Evolutionary conservation across 352 stramenopile genomes (phyloP).

Genomic region (Globisporangium heterothallicum): DNA sequence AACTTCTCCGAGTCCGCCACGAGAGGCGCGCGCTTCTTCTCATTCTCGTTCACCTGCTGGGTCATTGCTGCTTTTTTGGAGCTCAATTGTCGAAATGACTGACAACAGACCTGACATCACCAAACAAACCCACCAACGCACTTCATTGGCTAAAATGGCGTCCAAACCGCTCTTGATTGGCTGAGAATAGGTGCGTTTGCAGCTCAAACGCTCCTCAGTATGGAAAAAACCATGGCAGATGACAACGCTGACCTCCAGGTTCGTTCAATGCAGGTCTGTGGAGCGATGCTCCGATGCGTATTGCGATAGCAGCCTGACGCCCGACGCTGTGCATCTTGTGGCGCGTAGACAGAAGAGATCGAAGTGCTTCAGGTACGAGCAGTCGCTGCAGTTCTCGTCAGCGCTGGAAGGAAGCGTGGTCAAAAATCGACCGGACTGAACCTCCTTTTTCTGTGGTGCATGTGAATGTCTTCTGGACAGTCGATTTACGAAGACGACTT

Average conservation of each 20-base stretch:
- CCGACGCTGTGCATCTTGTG: neutral
- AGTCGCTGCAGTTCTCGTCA: neutral
- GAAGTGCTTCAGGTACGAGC: slow-evolving; percentile 63
- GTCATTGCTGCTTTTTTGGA: slow-evolving; percentile 7
- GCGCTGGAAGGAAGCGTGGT: no score
- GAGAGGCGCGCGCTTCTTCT: slow-evolving; percentile 25
- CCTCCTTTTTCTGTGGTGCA: no score
- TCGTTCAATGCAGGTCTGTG: neutral
- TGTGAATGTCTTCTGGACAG: no score
- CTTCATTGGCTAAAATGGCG: slow-evolving; percentile 14
- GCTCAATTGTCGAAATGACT: neutral
- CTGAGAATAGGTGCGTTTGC: slow-evolving; percentile 14
- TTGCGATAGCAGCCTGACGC: no score
- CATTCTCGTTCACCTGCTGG: slow-evolving; percentile 12
- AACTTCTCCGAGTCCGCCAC: slow-evolving; percentile 4
- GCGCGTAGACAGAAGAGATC: slow-evolving; percentile 59
- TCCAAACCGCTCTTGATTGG: slow-evolving; percentile 18
- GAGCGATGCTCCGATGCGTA: no score
- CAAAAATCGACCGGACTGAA: no score
- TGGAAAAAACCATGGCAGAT: slow-evolving; percentile 21
- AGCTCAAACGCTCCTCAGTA: no score
- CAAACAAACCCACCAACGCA: neutral
- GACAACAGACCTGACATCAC: neutral
- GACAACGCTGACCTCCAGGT: slow-evolving; percentile 55
- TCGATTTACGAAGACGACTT: slow-evolving; percentile 77